Conservation (phyloP, 257 asterid species). For the Penstemon davidsonii region DNA sequence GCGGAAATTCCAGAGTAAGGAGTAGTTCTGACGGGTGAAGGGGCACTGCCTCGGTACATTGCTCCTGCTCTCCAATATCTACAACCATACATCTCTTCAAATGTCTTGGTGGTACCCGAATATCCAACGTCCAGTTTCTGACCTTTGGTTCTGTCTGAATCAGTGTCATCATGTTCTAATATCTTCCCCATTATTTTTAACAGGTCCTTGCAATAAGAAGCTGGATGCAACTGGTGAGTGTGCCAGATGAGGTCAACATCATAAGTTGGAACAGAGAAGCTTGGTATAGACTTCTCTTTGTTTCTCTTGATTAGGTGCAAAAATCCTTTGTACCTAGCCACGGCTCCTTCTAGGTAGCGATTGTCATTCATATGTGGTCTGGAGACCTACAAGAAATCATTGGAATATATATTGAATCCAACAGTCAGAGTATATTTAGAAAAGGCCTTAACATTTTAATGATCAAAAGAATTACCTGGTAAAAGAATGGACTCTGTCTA, state of each 20-base stretch:
- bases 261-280: constrained; percentile 96
- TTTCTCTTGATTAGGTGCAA: constrained; percentile 82
- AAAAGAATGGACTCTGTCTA: constrained; percentile 87
- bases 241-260: constrained; percentile 99
- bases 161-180: constrained; percentile 92
- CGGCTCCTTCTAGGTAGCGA: constrained; percentile 75
- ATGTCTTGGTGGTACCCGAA: constrained; percentile 70
- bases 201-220: constrained; percentile 79
- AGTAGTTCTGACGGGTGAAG: constrained; percentile 63
- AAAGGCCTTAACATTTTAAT: neutral
- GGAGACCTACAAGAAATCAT: constrained; percentile 52
- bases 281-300: constrained; percentile 61
- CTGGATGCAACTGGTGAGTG: constrained; percentile 91
- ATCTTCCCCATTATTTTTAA: constrained; percentile 67
- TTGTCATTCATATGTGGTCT: constrained; percentile 57
- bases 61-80: constrained; percentile 98
- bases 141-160: constrained; percentile 91
- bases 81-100: constrained; percentile 79
- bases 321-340: constrained; percentile 94
- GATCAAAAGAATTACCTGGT: constrained; percentile 60
- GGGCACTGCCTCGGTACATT: constrained; percentile 80
- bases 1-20: constrained; percentile 40
- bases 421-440: neutral
- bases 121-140: constrained; percentile 83
- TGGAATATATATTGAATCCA: neutral